Percentiles rank a stretch among this genome's conserved stretches.
Evolutionary conservation across 2,329 filamentous ascomycete species (phyloP).

Genomic region (Fonsecaea nubica): DNA sequence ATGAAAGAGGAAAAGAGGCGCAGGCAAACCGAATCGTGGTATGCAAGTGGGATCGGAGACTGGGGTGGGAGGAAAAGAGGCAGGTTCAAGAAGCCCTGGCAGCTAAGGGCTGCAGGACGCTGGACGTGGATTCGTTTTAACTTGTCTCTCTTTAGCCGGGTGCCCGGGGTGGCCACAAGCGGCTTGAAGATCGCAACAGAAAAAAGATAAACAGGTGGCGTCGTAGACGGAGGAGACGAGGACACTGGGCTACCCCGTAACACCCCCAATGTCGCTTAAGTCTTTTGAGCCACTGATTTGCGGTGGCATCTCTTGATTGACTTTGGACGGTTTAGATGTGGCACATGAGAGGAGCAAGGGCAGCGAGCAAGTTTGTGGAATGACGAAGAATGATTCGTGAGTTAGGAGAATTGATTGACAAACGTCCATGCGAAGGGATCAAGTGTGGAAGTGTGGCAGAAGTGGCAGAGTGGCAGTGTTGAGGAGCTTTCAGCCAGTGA

Average conservation of each 20-base stretch:
- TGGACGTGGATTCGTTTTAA: conserved; percentile 10
- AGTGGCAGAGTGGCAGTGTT: conserved; percentile 4
- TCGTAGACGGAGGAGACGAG: neutral
- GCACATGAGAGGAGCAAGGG: neutral
- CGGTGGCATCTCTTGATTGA: neutral
- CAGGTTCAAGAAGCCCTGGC: conserved; percentile 3
- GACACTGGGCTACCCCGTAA: neutral
- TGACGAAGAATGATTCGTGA: neutral
- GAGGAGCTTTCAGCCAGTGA: conserved; percentile 5
- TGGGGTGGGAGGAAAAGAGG: conserved; percentile 5
- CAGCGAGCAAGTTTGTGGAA: neutral
- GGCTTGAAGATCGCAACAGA: conserved; percentile 1
- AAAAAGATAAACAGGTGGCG: conserved; percentile 5
- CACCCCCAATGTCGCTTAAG: conserved; percentile 3
- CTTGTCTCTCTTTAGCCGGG: conserved; percentile 4
- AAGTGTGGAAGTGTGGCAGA: conserved; percentile 1
- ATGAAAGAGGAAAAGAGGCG: conserved; percentile 14
- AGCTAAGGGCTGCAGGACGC: conserved; percentile 3
- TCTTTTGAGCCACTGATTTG: neutral
- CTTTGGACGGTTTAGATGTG: conserved; percentile 8
- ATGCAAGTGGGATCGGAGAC: conserved; percentile 13
- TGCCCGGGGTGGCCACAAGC: neutral
- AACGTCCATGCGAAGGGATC: neutral
- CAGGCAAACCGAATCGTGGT: conserved; percentile 12
- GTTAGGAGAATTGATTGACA: neutral